These are phyloP conservation scores for Apiotrichum gracile DNA, from an alignment of 1,284 basidiomycete species.

Conservation along the genomic window DNA sequence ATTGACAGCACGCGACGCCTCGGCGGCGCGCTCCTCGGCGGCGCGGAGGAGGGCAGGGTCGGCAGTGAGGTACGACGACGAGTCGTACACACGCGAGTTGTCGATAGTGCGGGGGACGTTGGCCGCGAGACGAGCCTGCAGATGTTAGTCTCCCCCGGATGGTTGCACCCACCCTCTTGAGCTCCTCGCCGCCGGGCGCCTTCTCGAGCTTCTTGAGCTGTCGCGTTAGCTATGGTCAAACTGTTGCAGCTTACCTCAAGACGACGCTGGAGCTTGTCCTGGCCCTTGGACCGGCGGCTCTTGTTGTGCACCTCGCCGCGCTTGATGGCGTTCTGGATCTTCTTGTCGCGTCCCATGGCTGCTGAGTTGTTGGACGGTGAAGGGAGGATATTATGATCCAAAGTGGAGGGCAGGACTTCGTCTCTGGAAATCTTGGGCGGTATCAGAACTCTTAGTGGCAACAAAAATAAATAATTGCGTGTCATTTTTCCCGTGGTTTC, in stretches of 20 bases:
- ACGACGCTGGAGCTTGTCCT: slow-evolving; percentile 73
- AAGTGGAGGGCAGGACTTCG: too few species aligned
- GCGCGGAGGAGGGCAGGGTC: slow-evolving; percentile 53
- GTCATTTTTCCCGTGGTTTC: too few species aligned
- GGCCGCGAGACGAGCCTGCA: slow-evolving; percentile 70
- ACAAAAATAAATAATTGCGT: too few species aligned
- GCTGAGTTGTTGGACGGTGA: neutral
- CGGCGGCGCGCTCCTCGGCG: slow-evolving; percentile 33
- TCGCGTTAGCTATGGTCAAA: slow-evolving; percentile 1
- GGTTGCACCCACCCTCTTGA: slow-evolving; percentile 27
- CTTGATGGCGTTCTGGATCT: slow-evolving; percentile 78
- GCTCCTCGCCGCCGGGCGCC: slow-evolving; percentile 33
- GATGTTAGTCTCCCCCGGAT: neutral
- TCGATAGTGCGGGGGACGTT: slow-evolving; percentile 90
- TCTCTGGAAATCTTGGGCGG: too few species aligned
- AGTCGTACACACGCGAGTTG: slow-evolving; percentile 85
- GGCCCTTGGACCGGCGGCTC: slow-evolving; percentile 68
- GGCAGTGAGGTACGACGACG: slow-evolving; percentile 65
- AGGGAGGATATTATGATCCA: too few species aligned
- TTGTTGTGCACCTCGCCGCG: slow-evolving; percentile 69
- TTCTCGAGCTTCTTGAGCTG: slow-evolving; percentile 41
- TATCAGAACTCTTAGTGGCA: too few species aligned
- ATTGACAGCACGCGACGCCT: slow-evolving; percentile 33
- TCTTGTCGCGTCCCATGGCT: slow-evolving; percentile 40
- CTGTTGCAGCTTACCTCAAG: slow-evolving; percentile 57